Evolutionary conservation across 1,139 yeast species (phyloP).

Genomic region (Schwanniomyces etchellsii): DNA sequence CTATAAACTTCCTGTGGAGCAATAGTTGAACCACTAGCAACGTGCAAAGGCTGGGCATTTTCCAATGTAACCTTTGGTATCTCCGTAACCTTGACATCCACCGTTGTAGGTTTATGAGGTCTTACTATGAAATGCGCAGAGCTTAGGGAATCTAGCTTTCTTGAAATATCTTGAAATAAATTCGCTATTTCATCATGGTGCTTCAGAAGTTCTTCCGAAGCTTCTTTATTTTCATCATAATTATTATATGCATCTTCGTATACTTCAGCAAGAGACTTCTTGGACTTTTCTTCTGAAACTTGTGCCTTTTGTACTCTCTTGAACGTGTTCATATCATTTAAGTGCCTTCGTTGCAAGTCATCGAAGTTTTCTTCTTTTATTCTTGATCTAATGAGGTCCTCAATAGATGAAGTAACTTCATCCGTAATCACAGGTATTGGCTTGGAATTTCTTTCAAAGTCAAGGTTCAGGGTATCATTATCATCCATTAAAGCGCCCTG

Average conservation of each 20-base stretch:
- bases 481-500: conserved; percentile 63
- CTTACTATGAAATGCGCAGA: conserved; percentile 93
- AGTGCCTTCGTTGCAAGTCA: conserved; percentile 70
- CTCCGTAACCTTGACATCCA: conserved; percentile 67
- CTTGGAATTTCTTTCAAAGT: conserved; percentile 42
- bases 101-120: conserved; percentile 66
- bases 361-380: conserved; percentile 73
- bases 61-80: conserved; percentile 86
- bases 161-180: conserved; percentile 56
- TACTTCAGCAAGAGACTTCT: conserved; percentile 84
- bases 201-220: conserved; percentile 56
- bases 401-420: conserved; percentile 79
- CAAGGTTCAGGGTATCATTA: conserved; percentile 30
- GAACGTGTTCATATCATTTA: conserved; percentile 59
- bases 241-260: conserved; percentile 80
- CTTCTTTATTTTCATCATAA: conserved; percentile 34
- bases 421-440: conserved; percentile 87
- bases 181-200: conserved; percentile 77
- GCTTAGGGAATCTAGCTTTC: conserved; percentile 79
- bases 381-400: conserved; percentile 82
- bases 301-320: conserved; percentile 49
- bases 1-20: conserved; percentile 96
- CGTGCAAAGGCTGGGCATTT: conserved; percentile 90
- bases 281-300: conserved; percentile 77
- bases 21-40: conserved; percentile 67